Base-by-base conservation (phyloP, 2,329 filamentous ascomycete species). In the Monosporascus sp. region DNA sequence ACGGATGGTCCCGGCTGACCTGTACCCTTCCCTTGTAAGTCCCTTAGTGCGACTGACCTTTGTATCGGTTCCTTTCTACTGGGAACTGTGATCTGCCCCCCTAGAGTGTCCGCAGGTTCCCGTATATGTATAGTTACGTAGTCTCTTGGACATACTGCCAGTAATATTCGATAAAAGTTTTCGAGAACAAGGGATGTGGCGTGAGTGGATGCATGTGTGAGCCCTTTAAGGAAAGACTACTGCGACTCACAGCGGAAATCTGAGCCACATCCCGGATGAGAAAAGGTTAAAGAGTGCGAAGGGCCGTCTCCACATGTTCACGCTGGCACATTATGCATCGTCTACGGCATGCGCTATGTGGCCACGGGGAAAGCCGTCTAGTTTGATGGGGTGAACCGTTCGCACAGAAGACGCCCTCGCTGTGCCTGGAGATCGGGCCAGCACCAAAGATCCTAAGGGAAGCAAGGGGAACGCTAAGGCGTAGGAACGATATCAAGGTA, bases 11-110 rank as follows among this genome's bases (percentile, higher is more conserved):
- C 57, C 54, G 54, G 57, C 53, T 51, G 50, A 50, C 50, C 56
- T 56, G 57, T 55, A 47, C 57, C 58, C 55, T 51, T 59, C 57
- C 58, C 56, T 59, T 53, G 47, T 54, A 55, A 51, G 54, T 52
- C 53, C 57, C 49, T 54, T 49, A 36, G 60, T 46, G 57, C 59
- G 57, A 54, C 57, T 59, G 58, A 5, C 31, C 51, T 52, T 59
- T 37, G 53, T 51, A 50, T 54, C 51, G 20, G 50, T 58, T 58
- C 52, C 60, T 56, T 50, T 55, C 55, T 56, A 49, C 54, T 42
- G 54, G 53, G 57, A 60, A 57, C 51, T 51, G 53, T 51, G 52
- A 58, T 57, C 53, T 51, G 49, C 58, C 22, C 51, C 42, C 51
- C 45, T 49, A 44, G 53, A 27, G 11, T 6, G 22, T 22, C 22